Evolutionary conservation across 257 asterid genomes (phyloP).

Genomic region (Echites panduratus): DNA sequence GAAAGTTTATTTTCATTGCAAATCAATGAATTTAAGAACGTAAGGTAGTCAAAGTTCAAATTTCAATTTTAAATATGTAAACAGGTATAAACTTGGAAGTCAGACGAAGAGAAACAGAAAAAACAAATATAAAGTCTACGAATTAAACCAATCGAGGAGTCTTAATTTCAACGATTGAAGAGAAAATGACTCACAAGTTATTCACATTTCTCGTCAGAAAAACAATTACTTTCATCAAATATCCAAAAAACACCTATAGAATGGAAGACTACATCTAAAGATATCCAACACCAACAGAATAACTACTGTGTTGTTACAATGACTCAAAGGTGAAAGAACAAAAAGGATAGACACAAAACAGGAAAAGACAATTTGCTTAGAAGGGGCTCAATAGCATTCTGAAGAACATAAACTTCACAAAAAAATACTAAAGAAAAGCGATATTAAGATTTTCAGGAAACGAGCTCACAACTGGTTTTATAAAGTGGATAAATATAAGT

Average conservation of each 20-base stretch:
- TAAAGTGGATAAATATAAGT: too few relatives aligned
- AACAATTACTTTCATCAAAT: not conserved
- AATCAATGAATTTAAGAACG: not conserved
- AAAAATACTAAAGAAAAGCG: not conserved
- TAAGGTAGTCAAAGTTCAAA: not conserved
- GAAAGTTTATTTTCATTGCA: not conserved
- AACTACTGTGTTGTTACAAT: not conserved
- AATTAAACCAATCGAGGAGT: too few relatives aligned
- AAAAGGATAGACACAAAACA: not conserved
- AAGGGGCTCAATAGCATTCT: not conserved
- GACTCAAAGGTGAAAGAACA: not conserved
- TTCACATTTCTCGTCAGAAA: not conserved
- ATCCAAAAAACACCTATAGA: not conserved
- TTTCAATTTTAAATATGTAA: not conserved
- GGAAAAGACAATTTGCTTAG: too few relatives aligned
- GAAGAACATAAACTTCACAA: not conserved
- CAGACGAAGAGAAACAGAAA: not conserved
- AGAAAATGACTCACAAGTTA: not conserved
- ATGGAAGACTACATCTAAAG: not conserved
- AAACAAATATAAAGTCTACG: not conserved
- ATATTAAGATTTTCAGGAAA: not conserved
- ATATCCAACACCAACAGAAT: not conserved
- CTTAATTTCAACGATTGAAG: not conserved
- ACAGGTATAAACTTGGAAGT: not conserved
- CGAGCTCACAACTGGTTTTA: not conserved